phyloP scores from a whole-genome alignment of 2,329 filamentous ascomycete species.

The Phyllosticta citriasiana region DNA sequence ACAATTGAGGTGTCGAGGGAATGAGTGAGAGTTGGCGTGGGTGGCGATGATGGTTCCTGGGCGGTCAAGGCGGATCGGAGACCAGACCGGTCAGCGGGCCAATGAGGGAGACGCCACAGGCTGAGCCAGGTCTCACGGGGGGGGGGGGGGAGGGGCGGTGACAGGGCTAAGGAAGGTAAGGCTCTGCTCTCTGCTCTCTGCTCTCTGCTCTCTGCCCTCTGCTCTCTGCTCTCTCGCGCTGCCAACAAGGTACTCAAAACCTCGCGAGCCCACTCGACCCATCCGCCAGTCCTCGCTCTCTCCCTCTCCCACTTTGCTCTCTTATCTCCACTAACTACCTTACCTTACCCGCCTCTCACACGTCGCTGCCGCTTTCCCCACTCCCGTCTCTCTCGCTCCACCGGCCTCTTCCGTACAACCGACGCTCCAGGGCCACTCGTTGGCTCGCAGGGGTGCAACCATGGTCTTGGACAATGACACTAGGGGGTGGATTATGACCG shows the following conservation, averaged over 20 bases:
- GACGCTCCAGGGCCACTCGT: not conserved
- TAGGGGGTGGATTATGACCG: conserved; percentile 85
- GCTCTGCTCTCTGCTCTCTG: no score
- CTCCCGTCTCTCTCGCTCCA: not conserved
- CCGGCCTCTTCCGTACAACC: not conserved
- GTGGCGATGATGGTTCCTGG: not conserved
- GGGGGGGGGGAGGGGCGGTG: not conserved
- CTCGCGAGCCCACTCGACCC: not conserved
- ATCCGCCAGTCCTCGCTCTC: not conserved
- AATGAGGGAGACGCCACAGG: not conserved
- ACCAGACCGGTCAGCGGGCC: not conserved
- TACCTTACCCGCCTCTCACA: not conserved
- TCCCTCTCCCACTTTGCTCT: not conserved
- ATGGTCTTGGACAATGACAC: conserved; percentile 46
- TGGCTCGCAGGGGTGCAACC: not conserved
- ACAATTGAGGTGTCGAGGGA: no score
- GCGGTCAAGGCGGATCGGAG: not conserved
- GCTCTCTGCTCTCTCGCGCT: not conserved
- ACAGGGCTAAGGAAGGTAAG: no score
- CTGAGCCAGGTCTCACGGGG: no score
- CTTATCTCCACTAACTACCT: not conserved
- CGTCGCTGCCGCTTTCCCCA: not conserved
- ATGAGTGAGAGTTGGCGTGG: not conserved
- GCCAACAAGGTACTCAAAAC: conserved; percentile 10
- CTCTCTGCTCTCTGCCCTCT: no score